Evolutionary conservation across 306 rosid species (phyloP), one percentile per base, ranked within the genome.

Genomic region (Castanea crenata): DNA sequence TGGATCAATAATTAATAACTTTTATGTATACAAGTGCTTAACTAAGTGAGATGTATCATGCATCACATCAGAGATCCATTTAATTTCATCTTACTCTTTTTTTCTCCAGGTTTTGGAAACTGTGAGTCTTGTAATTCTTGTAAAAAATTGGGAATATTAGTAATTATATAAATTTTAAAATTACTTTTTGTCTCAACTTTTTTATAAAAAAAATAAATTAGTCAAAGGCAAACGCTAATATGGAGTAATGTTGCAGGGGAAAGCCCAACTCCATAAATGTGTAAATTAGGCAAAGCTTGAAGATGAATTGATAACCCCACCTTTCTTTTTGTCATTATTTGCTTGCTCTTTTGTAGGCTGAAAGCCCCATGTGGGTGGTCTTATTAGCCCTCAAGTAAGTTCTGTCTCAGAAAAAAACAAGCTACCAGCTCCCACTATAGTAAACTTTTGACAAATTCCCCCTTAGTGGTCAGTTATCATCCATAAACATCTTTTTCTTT

Each of bases 391-490:
- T 55, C 73, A 80, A 69, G 65, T 29, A 55, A 82, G 62, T 56
- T 58, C 20, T 63, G 80, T 81, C 75, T 76, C 69, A 78, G 83
- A 61, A 65, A 65, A 80, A 79, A 74, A 65, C 74, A 80, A 80
- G n/a, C 62, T 27, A 90, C 89, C 94, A 80, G 81, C 90, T 88
- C 88, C 91, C 97, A 92, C 93, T 87, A 67, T 19, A 27, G 16
- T 69, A 16, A 81, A 71, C 94, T 84, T 88, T 92, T 79, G 81
- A 85, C 78, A 27, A 87, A 59, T 67, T 69, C 49, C 79, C n/a
- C 73, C 71, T 15, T 54, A 49, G 71, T 21, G 31, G 80, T 78
- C 63, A 10, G 15, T 5, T 78, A 25, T 46, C 83, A 59, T 74
- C 59, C 80, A 54, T 52, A 13, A 70, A 56, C 78, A 56, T 73